Evolutionary conservation across 306 rosid genomes (phyloP), one percentile per base, ranked within the genome.

Genomic region (Ammopiptanthus mongolicus): DNA sequence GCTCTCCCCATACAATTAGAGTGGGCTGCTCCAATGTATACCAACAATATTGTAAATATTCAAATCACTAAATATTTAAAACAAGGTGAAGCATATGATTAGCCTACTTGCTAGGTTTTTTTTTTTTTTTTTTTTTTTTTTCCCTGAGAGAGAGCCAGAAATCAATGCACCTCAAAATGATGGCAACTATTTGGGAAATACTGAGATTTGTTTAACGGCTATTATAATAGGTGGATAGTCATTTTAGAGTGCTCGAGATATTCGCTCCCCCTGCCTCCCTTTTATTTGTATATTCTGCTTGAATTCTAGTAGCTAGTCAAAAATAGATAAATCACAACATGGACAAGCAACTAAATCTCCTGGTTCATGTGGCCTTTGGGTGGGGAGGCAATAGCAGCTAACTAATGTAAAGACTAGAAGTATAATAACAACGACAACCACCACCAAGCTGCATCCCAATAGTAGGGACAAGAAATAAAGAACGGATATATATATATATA

Each of bases 1-100:
- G 74, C 34, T 89, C 91, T 67, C 95, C 95, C 95, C 95, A 89
- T 39, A 89, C 1, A 60, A 87, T 65, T 69, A 87, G 68, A 58
- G 91, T 85, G 0, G 82, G 68, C 88, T 87, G 89, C 70, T 74
- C 34, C 67, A 77, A 42, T 31, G 10, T 51, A 57, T 59, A 77
- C 4, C 73, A 22, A 72, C 55, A 60, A 60, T 28, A 3, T 39
- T 71, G 46, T 61, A 4, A 76, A 76, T 18, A 33, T 19, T 71
- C 29, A 76, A 21, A 33, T 12, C 33, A 47, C 8, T n/a, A 76
- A n/a, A n/a, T n/a, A n/a, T n/a, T n/a, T n/a, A n/a, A n/a, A n/a
- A n/a, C n/a, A n/a, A n/a, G n/a, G n/a, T n/a, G n/a, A n/a, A n/a
- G n/a, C 46, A 48, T 31, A 15, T 63, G 34, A 29, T 29, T 29